Base-by-base conservation (phyloP, 2,329 filamentous ascomycete species). In the Sphaerulina musiva region DNA sequence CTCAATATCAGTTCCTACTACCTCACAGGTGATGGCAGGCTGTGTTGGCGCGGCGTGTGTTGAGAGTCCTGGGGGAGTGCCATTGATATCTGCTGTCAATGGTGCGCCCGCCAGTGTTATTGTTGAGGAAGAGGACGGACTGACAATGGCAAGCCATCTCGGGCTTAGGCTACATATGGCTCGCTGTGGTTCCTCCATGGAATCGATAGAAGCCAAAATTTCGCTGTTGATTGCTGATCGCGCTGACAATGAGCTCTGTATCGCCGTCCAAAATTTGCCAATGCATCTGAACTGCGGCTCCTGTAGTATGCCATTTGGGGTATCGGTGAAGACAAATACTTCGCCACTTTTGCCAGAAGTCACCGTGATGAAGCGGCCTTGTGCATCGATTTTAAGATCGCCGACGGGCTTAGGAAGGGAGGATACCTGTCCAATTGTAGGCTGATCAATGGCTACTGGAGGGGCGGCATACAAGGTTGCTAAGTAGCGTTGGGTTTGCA, bases 181-280 rank as follows among this genome's bases (percentile, higher is more conserved):
- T 32, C 79, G 79, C 50, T 58, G 56, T 23, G 61, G 50, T 20
- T 58, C 49, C 41, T 64, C 59, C 38, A 45, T 43, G 14, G 38
- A 39, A 38, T 61, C 52, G 10, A 49, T 36, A 11, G 50, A 41
- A 3, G 65, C 62, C n/a, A 71, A 68, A 10, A 63, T 66, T n/a
- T 66, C 67, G 43, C 40, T 58, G 8, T 54, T 49, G 38, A 51
- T 56, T 10, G 48, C 29, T 12, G 60, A 54, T 31, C 56, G 42
- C 12, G 39, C 14, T 20, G 54, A 50, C n/a, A 58, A 44, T n/a
- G 55, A 44, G 14, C 56, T 59, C 53, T 68, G 65, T 31, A 95
- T 76, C 43, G 84, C 85, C 0, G 93, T 96, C 93, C 93, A 98
- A 14, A 95, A 74, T 72, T 98, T 98, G 17, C 86, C 91, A 52